phyloP scores from a whole-genome alignment of 495 filamentous ascomycete genomes.

The Penicillium nucicola region DNA sequence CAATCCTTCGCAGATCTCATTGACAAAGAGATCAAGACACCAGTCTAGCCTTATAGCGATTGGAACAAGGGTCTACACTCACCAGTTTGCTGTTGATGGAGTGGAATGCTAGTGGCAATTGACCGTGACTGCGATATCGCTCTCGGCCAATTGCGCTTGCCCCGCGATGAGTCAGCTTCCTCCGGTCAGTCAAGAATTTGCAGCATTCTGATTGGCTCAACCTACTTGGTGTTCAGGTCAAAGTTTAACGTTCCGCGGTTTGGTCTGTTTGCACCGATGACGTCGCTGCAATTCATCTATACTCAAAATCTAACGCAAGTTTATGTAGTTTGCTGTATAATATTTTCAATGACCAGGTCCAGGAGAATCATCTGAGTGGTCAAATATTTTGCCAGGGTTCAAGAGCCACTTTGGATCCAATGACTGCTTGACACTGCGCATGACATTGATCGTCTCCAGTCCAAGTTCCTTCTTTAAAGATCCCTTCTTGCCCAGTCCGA shows the following conservation, averaged over 20 bases:
- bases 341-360: constrained; percentile 2
- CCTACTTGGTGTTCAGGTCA: neutral
- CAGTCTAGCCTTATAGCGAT: neutral
- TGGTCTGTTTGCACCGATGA: constrained; percentile 2
- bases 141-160: constrained; percentile 23
- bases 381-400: constrained; percentile 91
- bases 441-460: constrained; percentile 72
- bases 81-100: constrained; percentile 26
- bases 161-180: constrained; percentile 37
- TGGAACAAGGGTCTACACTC: constrained; percentile 13
- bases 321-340: neutral
- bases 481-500: constrained; percentile 86
- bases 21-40: neutral
- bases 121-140: constrained; percentile 35
- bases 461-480: constrained; percentile 81
- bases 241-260: neutral
- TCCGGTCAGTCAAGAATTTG: constrained; percentile 2
- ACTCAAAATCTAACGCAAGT: too few relatives aligned
- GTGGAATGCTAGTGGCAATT: constrained; percentile 24
- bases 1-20: constrained; percentile 5
- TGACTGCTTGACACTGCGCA: constrained; percentile 80
- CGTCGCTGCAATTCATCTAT: neutral
- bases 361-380: constrained; percentile 23
- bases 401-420: constrained; percentile 87
- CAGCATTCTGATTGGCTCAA: constrained; percentile 14